Evolutionary conservation across 1,284 basidiomycete species (phyloP), one percentile per base, ranked within the genome.

Genomic region (Ustilago sp.): DNA sequence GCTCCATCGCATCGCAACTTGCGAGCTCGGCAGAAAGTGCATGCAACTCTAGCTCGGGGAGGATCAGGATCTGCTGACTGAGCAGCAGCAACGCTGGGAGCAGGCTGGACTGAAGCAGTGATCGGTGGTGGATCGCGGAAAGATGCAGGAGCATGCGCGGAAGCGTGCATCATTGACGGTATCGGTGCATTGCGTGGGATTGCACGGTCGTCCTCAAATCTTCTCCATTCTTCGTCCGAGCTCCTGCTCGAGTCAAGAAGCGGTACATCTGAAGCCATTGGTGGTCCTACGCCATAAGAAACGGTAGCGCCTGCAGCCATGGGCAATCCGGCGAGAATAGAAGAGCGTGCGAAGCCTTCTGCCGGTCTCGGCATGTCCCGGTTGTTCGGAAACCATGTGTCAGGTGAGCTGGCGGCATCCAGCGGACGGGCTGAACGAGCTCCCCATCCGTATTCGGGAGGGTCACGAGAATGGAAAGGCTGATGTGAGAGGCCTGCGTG

Each of bases 1-100:
- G 68, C 67, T 43, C 76, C 76, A 31, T 78, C 76, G 47, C 76
- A 78, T 35, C 71, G 72, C 13, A 78, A 59, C 56, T 78, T 78
- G 2, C 76, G 76, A 4, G 63, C 64, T 15, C 76, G 76, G 36
- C 76, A 78, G 51, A 78, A 78, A 8, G 68, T 51, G 57, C 76
- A 78, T 3, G 76, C 72, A 1, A 78, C 65, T 47, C 76, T 59
- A 4, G 76, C 76, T 35, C 76, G 60, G 0, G 76, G 71, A 23
- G 76, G 76, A 36, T 78, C 76, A 4, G 64, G 34, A 52, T 71
- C 74, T 15, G 32, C 28, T 7, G 28, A 39, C 5, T 62, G 28
- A 3, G 54, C 31, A 31, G 53, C 31, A 1, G 35, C 13, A 13
- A 41, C 23, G 5, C 41, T 17, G 3, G 58, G 53, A 32, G 8